Percentiles rank a stretch among this genome's conserved stretches.
Evolutionary conservation across 1,284 basidiomycete species (phyloP).

Genomic region (Austroboletus rostrupii): DNA sequence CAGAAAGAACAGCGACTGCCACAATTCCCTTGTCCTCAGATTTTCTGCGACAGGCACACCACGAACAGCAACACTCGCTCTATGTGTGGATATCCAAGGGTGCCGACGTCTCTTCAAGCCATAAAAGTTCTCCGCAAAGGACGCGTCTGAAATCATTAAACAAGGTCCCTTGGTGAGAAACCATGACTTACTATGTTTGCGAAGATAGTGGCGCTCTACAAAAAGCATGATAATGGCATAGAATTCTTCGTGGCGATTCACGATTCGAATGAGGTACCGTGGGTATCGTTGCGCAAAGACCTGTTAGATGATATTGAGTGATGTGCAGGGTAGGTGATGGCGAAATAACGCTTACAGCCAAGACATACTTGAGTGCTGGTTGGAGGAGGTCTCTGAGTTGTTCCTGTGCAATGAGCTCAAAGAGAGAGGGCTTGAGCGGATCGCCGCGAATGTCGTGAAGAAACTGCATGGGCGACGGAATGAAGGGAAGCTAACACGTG

Average conservation of each 20-base stretch:
- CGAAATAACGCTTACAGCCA: slow-evolving; percentile 60
- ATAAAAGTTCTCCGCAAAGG: slow-evolving; percentile 93
- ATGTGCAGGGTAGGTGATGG: background rate
- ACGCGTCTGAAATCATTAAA: slow-evolving; percentile 55
- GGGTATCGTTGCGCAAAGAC: slow-evolving; percentile 96
- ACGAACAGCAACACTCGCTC: slow-evolving; percentile 63
- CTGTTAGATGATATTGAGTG: slow-evolving; percentile 38
- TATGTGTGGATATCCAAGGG: slow-evolving; percentile 65
- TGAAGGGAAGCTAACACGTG: slow-evolving; percentile 13
- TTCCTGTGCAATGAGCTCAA: slow-evolving; percentile 94
- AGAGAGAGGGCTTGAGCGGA: slow-evolving; percentile 83
- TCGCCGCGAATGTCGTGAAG: slow-evolving; percentile 70
- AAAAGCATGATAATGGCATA: slow-evolving; percentile 86
- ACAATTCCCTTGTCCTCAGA: slow-evolving; percentile 59
- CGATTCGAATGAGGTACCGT: slow-evolving; percentile 85
- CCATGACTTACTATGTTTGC: slow-evolving; percentile 62
- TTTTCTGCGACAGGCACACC: slow-evolving; percentile 61
- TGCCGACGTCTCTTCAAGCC: slow-evolving; percentile 76
- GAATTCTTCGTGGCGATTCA: slow-evolving; percentile 95
- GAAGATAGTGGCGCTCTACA: slow-evolving; percentile 89
- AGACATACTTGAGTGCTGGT: slow-evolving; percentile 92
- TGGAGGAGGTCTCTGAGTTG: slow-evolving; percentile 91
- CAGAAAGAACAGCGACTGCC: slow-evolving; percentile 73
- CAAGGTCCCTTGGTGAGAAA: background rate
- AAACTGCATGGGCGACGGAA: slow-evolving; percentile 63